A percentile compares a stretch with the other conserved stretches of the same genome.
Evolutionary conservation across 2,329 filamentous ascomycete genomes (phyloP).

Genomic region (Neonectria faginata): DNA sequence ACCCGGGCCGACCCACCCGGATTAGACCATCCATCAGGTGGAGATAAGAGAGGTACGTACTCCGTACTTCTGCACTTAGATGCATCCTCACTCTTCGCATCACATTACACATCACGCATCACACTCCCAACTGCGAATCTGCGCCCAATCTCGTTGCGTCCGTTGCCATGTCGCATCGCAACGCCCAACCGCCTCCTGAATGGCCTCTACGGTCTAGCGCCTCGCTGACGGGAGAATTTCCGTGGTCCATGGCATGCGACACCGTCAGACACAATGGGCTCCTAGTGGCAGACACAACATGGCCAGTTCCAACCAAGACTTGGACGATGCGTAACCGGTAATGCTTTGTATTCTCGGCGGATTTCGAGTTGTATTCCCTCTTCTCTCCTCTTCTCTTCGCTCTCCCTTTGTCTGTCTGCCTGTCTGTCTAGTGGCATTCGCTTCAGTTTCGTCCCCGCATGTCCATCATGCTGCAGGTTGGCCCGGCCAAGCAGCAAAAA

Average conservation of each 20-base stretch:
- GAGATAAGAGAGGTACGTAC: background rate
- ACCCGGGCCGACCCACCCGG: constrained; percentile 14
- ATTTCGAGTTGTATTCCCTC: background rate
- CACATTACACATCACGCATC: background rate
- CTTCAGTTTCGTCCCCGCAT: constrained; percentile 11
- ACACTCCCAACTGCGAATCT: background rate
- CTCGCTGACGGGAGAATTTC: background rate
- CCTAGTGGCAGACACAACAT: background rate
- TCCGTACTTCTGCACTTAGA: background rate
- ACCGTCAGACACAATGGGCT: constrained; percentile 10
- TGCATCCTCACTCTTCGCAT: background rate
- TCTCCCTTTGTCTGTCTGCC: background rate
- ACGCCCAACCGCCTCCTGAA: constrained; percentile 3
- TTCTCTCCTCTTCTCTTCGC: background rate
- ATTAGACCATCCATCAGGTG: too few species aligned
- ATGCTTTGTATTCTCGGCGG: background rate
- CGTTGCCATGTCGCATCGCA: background rate
- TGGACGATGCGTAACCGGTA: constrained; percentile 4
- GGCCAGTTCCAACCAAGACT: background rate
- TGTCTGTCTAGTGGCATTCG: constrained; percentile 10
- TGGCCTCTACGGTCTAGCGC: constrained; percentile 13
- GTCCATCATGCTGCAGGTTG: constrained; percentile 1
- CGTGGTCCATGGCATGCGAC: background rate
- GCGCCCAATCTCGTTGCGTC: background rate
- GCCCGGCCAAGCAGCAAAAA: background rate